Conservation (phyloP, 2,329 filamentous ascomycete species). For the Daldinia sp. region DNA sequence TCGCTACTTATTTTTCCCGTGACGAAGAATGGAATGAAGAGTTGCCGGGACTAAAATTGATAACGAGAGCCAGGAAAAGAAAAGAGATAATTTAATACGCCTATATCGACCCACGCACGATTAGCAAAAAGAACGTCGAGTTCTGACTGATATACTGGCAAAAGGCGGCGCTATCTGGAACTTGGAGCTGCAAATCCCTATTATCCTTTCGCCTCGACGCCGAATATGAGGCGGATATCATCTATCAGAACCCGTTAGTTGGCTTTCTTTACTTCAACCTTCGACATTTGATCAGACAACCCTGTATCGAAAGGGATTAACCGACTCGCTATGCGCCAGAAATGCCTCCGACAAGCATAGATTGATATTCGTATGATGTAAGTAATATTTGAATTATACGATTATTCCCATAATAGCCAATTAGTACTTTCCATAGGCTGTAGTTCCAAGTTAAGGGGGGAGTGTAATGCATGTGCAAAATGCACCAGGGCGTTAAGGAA, state of each 20-base stretch:
- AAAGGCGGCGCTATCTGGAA: conserved; percentile 36
- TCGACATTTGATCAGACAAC: conserved; percentile 29
- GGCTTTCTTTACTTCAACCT: conserved; percentile 20
- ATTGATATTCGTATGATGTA: conserved; percentile 26
- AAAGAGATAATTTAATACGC: conserved; percentile 28
- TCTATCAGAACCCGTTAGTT: conserved; percentile 17
- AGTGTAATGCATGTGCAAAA: conserved; percentile 32
- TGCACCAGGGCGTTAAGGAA: conserved; percentile 30
- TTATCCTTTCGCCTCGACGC: conserved; percentile 37
- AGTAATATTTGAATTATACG: conserved; percentile 28
- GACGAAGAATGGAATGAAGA: conserved; percentile 16
- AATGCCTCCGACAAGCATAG: conserved; percentile 34
- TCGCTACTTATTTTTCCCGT: conserved; percentile 29
- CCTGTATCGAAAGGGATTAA: conserved; percentile 33
- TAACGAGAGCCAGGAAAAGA: conserved; percentile 31
- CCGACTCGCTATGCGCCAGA: conserved; percentile 35
- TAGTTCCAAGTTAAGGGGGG: conserved; percentile 27
- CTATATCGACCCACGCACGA: conserved; percentile 29
- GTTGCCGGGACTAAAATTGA: conserved; percentile 25
- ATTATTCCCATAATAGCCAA: conserved; percentile 38
- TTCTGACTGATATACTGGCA: conserved; percentile 30
- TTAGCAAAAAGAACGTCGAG: conserved; percentile 18
- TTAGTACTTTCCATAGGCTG: conserved; percentile 31
- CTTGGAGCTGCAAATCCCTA: conserved; percentile 29
- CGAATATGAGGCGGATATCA: conserved; percentile 35